Percentiles rank a stretch among this genome's conserved stretches.
phyloP scores from a whole-genome alignment of 1,284 basidiomycete species.

The Neonothopanus nambi region DNA sequence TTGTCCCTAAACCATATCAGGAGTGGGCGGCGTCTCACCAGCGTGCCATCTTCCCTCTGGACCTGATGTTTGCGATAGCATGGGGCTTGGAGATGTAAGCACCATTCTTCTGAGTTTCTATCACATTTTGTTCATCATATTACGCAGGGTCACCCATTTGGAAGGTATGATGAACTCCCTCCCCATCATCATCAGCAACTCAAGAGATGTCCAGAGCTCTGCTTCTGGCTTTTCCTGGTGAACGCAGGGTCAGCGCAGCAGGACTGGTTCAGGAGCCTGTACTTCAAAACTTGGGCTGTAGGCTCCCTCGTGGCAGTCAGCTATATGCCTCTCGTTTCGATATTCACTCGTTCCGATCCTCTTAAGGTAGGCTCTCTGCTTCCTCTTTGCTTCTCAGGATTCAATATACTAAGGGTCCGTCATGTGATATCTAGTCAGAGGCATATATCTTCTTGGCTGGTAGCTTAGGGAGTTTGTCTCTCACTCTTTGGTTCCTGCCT shows the following conservation, averaged over 20 bases:
- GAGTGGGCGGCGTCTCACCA: conserved; percentile 52
- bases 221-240: conserved; percentile 80
- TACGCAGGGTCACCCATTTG: conserved; percentile 70
- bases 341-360: conserved; percentile 57
- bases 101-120: not conserved
- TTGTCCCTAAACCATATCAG: conserved; percentile 61
- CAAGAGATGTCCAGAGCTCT: conserved; percentile 53
- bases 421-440: conserved; percentile 49
- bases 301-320: conserved; percentile 62
- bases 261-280: conserved; percentile 74
- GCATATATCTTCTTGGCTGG: conserved; percentile 69
- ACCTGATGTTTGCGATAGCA: conserved; percentile 57
- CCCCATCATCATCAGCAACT: not conserved
- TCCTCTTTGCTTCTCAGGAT: not conserved
- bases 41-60: conserved; percentile 59
- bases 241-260: conserved; percentile 59
- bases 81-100: conserved; percentile 77
- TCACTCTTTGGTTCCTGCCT: conserved; percentile 72
- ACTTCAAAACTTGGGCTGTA: conserved; percentile 69
- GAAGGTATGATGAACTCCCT: conserved; percentile 50
- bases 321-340: conserved; percentile 69
- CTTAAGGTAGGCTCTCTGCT: conserved; percentile 51
- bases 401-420: conserved; percentile 5
- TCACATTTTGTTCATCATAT: not conserved
- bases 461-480: conserved; percentile 60